A percentile compares a stretch with the other conserved stretches of the same genome.
Evolutionary conservation across 257 asterid genomes (phyloP).

Genomic region (Leonotis leonurus): DNA sequence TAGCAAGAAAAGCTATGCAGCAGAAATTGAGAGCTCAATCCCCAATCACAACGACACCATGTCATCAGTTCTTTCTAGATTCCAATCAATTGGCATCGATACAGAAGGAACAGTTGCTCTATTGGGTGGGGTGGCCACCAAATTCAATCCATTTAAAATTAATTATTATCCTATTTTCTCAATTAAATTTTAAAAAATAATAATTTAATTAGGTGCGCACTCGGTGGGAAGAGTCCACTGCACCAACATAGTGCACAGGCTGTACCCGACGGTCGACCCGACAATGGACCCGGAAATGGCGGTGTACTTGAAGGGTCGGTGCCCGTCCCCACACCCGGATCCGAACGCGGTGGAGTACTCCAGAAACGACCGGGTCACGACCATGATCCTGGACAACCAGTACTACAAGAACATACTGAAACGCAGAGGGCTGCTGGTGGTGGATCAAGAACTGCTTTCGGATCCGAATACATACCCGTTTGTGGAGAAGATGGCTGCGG

Average conservation of each 20-base stretch:
- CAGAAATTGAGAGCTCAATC: conserved; percentile 37
- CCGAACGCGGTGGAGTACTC: conserved; percentile 49
- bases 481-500: conserved; percentile 66
- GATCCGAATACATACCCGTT: conserved; percentile 52
- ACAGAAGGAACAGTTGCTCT: conserved; percentile 63
- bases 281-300: conserved; percentile 42
- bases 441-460: conserved; percentile 55
- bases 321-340: conserved; percentile 48
- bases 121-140: conserved; percentile 54
- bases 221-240: conserved; percentile 83
- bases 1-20: conserved; percentile 39
- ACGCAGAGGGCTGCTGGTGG: conserved; percentile 41
- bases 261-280: conserved; percentile 66
- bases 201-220: conserved; percentile 48
- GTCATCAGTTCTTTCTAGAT: conserved; percentile 45
- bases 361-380: conserved; percentile 49
- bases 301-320: conserved; percentile 54
- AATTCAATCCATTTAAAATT: too few relatives aligned
- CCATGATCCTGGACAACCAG: conserved; percentile 60
- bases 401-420: conserved; percentile 58
- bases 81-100: conserved; percentile 51
- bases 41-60: conserved; percentile 70
- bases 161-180: too few relatives aligned
- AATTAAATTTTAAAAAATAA: too few relatives aligned
- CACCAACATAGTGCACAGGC: conserved; percentile 46